phyloP scores from a whole-genome alignment of 202 grass and related monocot genomes.

The Setaria viridis region DNA sequence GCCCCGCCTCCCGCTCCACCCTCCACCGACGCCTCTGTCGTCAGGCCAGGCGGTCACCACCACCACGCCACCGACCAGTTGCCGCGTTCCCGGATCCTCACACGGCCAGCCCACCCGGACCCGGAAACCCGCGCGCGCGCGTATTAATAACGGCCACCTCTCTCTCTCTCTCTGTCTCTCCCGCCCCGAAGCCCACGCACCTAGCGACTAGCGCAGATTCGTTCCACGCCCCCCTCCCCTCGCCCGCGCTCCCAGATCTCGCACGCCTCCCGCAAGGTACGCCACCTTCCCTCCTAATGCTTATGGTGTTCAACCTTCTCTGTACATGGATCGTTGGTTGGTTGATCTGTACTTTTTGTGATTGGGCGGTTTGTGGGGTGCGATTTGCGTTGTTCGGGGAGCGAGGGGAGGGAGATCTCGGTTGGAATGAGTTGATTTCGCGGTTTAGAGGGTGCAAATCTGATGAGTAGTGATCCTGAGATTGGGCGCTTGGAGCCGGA shows the following conservation, averaged over 20 bases:
- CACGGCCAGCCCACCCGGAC: slow-evolving; percentile 10
- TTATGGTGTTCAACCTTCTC: not conserved
- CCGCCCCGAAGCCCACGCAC: slow-evolving; percentile 6
- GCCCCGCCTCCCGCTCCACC: not conserved
- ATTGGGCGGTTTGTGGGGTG: not conserved
- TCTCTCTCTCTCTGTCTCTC: not conserved
- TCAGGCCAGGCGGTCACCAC: slow-evolving; percentile 16
- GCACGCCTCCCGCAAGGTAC: slow-evolving; percentile 13
- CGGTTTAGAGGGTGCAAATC: not conserved
- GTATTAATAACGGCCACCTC: slow-evolving; percentile 50
- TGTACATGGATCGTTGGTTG: not conserved
- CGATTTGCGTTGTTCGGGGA: slow-evolving; percentile 3
- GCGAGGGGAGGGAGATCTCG: not conserved
- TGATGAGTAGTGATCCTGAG: not conserved
- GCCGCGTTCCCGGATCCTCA: slow-evolving; percentile 48
- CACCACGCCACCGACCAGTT: slow-evolving; percentile 39
- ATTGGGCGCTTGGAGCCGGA: slow-evolving; percentile 4
- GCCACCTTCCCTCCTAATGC: not conserved
- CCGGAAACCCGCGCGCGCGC: slow-evolving; percentile 37
- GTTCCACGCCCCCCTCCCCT: not conserved
- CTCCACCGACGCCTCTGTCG: slow-evolving; percentile 18
- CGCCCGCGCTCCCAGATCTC: slow-evolving; percentile 44
- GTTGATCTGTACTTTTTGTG: not conserved
- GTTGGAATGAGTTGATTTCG: not conserved
- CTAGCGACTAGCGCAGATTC: slow-evolving; percentile 28